These are phyloP conservation scores for Curvularia eragrostidis DNA, from an alignment of 2,329 filamentous ascomycete genomes.

Conservation along the genomic window DNA sequence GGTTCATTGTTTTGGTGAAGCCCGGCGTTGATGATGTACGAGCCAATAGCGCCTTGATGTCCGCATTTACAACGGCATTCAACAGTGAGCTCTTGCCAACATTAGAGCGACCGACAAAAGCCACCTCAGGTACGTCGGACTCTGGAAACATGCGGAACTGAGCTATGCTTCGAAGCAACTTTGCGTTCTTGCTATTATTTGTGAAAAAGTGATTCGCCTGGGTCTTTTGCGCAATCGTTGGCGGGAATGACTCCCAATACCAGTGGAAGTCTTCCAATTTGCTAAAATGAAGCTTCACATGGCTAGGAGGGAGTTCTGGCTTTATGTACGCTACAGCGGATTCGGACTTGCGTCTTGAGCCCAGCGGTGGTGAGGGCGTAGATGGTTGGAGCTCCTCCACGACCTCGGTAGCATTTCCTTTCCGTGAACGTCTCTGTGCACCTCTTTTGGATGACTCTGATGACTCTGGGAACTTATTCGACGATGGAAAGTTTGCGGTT, in stretches of 20 bases:
- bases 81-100: conserved; percentile 73
- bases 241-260: conserved; percentile 45
- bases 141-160: conserved; percentile 67
- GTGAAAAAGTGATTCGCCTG: conserved; percentile 56
- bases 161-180: conserved; percentile 65
- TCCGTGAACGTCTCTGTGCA: not conserved
- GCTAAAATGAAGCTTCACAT: conserved; percentile 13
- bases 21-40: conserved; percentile 65
- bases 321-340: not conserved
- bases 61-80: conserved; percentile 62
- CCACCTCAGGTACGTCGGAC: conserved; percentile 64
- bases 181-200: conserved; percentile 48
- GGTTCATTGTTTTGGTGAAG: conserved; percentile 70
- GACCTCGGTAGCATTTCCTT: not conserved
- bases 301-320: conserved; percentile 13
- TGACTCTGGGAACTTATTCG: not conserved
- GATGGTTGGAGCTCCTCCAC: conserved; percentile 19
- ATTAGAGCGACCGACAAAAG: conserved; percentile 73
- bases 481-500: not conserved
- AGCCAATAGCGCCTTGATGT: conserved; percentile 54
- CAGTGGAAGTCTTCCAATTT: conserved; percentile 33
- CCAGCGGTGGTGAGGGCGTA: conserved; percentile 18
- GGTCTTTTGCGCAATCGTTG: conserved; percentile 45
- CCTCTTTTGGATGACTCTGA: not conserved
- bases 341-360: conserved; percentile 1